phyloP scores from a whole-genome alignment of 805 yeast species.

The Starmerella floricola region DNA sequence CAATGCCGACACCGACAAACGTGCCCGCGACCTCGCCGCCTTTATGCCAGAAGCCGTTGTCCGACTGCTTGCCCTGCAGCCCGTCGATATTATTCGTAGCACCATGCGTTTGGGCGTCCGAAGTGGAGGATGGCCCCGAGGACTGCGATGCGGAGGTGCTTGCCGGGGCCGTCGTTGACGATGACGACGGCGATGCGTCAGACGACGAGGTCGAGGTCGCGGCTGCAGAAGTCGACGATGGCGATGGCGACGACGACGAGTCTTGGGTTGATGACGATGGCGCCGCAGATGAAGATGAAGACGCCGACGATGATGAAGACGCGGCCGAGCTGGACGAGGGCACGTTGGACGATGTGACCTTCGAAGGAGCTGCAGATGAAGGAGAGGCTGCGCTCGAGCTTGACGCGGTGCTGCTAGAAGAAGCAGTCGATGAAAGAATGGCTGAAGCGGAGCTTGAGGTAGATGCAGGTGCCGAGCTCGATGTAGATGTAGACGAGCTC shows the following conservation, averaged over 20 bases:
- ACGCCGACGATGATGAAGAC: background rate
- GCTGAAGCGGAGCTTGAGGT: constrained; percentile 4
- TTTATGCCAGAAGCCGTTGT: constrained; percentile 42
- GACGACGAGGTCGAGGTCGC: background rate
- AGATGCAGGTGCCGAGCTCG: constrained; percentile 15
- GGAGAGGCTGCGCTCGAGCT: constrained; percentile 5
- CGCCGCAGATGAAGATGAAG: background rate
- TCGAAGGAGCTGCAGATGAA: constrained; percentile 7
- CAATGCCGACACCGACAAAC: constrained; percentile 65
- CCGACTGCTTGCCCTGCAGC: background rate
- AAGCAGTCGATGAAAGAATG: constrained; percentile 1
- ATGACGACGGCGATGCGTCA: too few species aligned
- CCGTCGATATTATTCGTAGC: background rate
- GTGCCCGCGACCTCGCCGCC: constrained; percentile 79
- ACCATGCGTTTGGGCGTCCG: background rate
- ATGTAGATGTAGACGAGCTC: constrained; percentile 13
- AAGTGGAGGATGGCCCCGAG: background rate
- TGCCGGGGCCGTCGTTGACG: too few species aligned
- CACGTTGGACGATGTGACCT: background rate
- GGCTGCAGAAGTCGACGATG: background rate
- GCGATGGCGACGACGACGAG: background rate
- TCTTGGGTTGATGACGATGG: background rate
- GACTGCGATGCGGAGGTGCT: too few species aligned
- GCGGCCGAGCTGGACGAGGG: background rate
- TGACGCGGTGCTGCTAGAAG: constrained; percentile 2